Evolutionary conservation across 2,329 filamentous ascomycete genomes (phyloP), one percentile per base, ranked within the genome.

Genomic region (Cladophialophora psammophila): DNA sequence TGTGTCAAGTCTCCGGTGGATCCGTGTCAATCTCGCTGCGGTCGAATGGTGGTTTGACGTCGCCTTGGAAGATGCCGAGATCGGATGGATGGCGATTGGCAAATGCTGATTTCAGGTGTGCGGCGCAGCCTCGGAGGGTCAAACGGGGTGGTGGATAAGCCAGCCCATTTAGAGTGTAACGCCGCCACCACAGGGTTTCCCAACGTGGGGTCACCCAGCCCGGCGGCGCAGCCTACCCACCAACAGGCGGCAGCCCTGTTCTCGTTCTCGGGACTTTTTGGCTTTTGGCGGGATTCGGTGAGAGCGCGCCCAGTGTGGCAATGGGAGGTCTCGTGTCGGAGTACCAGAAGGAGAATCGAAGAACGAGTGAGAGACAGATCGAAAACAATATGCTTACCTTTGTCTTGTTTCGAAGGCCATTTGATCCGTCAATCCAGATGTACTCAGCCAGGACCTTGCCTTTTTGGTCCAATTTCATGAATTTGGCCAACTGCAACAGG

Each of bases 401-500:
- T 78, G 91, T 94, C 86, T 98, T 99, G 80, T 93, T 97, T 77
- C 95, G 93, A 75, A 92, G 87, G 77, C 91, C 90, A 79, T 94
- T 93, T 72, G 84, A 82, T 72, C 91, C 86, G 78, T 97, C 94
- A 79, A 97, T 91, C 94, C 94, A 97, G 86, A 97, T 89, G 84
- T 97, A 97, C 85, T 97, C 94, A 78, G 93, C 94, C 82, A 97
- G 95, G 78, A 96, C 86, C 75, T 84, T 85, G 80, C 93, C 94
- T 81, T 91, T 92, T 85, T 98, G 94, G 80, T 93, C 90, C 76
- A 98, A 91, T 77, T 86, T 85, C 83, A 95, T 88, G 87, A 94
- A 98, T 83, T 97, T 97, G 81, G 90, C 84, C 81, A 97, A 89
- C 93, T 97, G 81, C 34, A 76, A 70, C 74, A n/a, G 13, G 73